phyloP scores from a whole-genome alignment of 1,284 basidiomycete genomes.

The Schizophyllum commune region DNA sequence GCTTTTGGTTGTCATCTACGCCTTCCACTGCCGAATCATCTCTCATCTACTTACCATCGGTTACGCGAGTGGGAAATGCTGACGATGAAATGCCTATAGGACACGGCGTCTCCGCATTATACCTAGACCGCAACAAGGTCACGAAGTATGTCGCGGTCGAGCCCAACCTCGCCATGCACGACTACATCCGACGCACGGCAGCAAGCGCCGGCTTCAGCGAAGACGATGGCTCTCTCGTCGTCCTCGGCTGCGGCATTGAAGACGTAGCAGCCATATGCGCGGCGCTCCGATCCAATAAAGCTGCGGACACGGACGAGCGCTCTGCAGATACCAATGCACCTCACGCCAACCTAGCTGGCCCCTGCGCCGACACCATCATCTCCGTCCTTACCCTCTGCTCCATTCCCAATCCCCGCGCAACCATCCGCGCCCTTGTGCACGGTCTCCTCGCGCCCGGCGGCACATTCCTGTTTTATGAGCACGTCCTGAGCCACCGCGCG shows the following conservation, averaged over 20 bases:
- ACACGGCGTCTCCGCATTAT: slow-evolving; percentile 51
- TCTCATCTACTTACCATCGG: neutral
- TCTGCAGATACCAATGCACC: too few relatives aligned
- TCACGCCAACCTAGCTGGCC: slow-evolving; percentile 33
- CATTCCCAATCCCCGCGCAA: slow-evolving; percentile 40
- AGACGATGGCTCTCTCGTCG: slow-evolving; percentile 30
- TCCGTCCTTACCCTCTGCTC: slow-evolving; percentile 55
- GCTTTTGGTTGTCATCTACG: neutral
- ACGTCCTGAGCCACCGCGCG: slow-evolving; percentile 42
- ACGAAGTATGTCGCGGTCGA: slow-evolving; percentile 63
- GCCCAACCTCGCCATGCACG: slow-evolving; percentile 59
- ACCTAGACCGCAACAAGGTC: slow-evolving; percentile 48
- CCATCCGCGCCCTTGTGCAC: slow-evolving; percentile 33
- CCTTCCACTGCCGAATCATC: neutral
- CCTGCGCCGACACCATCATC: slow-evolving; percentile 46
- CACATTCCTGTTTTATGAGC: slow-evolving; percentile 55
- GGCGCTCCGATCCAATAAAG: slow-evolving; percentile 31
- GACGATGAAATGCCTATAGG: slow-evolving; percentile 26
- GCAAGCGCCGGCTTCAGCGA: slow-evolving; percentile 45
- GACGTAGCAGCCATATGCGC: slow-evolving; percentile 38
- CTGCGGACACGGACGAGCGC: too few relatives aligned
- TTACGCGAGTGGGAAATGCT: too few relatives aligned
- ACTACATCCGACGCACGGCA: slow-evolving; percentile 40
- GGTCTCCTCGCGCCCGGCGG: slow-evolving; percentile 51
- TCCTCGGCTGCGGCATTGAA: slow-evolving; percentile 51